Percentiles rank a stretch among this genome's conserved stretches.
phyloP scores from a whole-genome alignment of 2,329 filamentous ascomycete species.

The Xylariomycetidae sp. region DNA sequence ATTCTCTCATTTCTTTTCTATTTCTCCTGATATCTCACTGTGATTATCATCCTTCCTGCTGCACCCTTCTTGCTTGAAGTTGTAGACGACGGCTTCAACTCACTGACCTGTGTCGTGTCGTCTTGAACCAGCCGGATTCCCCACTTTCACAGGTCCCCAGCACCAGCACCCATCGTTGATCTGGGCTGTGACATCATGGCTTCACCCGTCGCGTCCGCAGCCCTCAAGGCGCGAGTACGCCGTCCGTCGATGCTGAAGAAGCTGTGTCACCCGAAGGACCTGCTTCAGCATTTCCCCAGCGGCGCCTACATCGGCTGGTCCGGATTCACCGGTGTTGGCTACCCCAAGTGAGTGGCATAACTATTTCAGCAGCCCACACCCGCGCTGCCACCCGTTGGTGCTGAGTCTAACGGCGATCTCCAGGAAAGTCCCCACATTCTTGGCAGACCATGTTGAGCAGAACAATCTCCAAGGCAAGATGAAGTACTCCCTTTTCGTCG shows the following conservation, averaged over 20 bases:
- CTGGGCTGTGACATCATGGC: slow-evolving; percentile 35
- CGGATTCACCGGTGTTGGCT: slow-evolving; percentile 85
- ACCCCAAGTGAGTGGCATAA: slow-evolving; percentile 64
- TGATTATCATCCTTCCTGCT: too few relatives aligned
- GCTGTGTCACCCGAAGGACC: slow-evolving; percentile 72
- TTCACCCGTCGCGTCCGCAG: slow-evolving; percentile 58
- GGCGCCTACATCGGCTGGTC: slow-evolving; percentile 87
- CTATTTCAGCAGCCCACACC: too few relatives aligned
- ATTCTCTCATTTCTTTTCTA: too few relatives aligned
- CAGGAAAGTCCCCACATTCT: slow-evolving; percentile 76
- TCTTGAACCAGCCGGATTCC: too few relatives aligned
- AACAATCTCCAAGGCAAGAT: slow-evolving; percentile 80
- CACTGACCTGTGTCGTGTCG: too few relatives aligned
- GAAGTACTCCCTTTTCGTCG: slow-evolving; percentile 83
- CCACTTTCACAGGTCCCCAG: too few relatives aligned
- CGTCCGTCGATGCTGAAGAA: slow-evolving; percentile 76
- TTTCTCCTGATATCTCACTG: too few relatives aligned
- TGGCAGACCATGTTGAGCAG: slow-evolving; percentile 85
- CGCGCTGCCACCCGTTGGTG: background rate
- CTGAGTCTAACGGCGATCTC: slow-evolving; percentile 7
- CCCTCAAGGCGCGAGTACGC: slow-evolving; percentile 70
- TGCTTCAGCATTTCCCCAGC: slow-evolving; percentile 78
- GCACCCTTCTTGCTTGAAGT: too few relatives aligned
- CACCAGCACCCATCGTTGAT: too few relatives aligned
- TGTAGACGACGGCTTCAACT: too few relatives aligned